Conservation (phyloP, 257 asterid genomes). For the Schizonepeta tenuifolia region DNA sequence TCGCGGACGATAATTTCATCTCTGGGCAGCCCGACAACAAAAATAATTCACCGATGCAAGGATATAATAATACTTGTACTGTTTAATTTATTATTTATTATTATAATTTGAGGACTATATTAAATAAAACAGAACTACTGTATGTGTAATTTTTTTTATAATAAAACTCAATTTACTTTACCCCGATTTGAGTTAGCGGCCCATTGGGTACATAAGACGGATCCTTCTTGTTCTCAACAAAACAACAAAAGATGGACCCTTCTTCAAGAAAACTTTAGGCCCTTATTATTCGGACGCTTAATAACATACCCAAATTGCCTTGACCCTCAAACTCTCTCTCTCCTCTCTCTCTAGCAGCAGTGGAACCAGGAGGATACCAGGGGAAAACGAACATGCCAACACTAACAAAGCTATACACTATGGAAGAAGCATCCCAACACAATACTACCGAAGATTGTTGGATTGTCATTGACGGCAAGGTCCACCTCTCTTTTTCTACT, state of each 20-base stretch:
- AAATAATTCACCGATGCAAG: too few species aligned
- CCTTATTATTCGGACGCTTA: neutral
- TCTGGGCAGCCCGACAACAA: too few species aligned
- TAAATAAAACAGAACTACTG: too few species aligned
- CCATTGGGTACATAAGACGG: constrained; percentile 4
- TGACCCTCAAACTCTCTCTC: constrained; percentile 13
- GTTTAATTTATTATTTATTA: too few species aligned
- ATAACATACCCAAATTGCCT: neutral
- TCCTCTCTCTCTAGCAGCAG: neutral
- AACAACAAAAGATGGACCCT: constrained; percentile 33
- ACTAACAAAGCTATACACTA: constrained; percentile 64
- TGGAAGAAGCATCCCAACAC: constrained; percentile 84
- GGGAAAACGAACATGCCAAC: constrained; percentile 66
- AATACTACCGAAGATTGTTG: constrained; percentile 86
- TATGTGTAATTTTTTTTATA: too few species aligned
- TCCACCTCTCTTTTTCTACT: constrained; percentile 18
- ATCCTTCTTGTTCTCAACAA: constrained; percentile 30
- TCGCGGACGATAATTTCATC: too few species aligned
- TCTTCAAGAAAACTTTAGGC: constrained; percentile 15
- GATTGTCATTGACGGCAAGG: constrained; percentile 89
- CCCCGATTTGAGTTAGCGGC: neutral
- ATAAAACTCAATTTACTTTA: neutral
- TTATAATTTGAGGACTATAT: too few species aligned
- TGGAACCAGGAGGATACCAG: constrained; percentile 13
- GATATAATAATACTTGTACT: too few species aligned